Conservation (phyloP, 1,284 basidiomycete genomes). For the Taiwanofungus camphoratus region DNA sequence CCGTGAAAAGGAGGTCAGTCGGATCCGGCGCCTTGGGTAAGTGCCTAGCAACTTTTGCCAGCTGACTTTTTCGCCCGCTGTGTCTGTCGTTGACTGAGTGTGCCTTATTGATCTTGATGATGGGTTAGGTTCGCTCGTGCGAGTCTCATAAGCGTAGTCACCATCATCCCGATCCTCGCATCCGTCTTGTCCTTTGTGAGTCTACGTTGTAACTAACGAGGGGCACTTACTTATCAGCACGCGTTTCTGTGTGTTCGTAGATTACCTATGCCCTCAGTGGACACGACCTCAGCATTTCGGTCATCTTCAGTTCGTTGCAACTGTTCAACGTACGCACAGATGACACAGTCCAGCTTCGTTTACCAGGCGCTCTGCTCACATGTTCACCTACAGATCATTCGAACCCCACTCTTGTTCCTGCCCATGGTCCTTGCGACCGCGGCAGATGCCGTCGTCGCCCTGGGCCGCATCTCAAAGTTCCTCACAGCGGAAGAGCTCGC, state of each 20-base stretch:
- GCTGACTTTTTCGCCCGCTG: no score
- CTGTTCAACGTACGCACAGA: conserved; percentile 71
- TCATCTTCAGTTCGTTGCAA: conserved; percentile 71
- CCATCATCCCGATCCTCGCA: conserved; percentile 61
- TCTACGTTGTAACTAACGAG: conserved; percentile 2
- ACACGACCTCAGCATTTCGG: conserved; percentile 60
- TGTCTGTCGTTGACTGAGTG: not conserved
- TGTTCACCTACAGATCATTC: conserved; percentile 41
- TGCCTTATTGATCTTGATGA: conserved; percentile 7
- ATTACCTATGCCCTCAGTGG: conserved; percentile 67
- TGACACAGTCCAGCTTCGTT: no score
- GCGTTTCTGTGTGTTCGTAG: conserved; percentile 25
- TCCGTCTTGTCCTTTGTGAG: conserved; percentile 68
- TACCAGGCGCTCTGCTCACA: not conserved
- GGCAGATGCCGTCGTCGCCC: conserved; percentile 59
- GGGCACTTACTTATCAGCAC: not conserved
- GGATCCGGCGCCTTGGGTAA: conserved; percentile 45
- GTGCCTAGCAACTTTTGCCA: conserved; percentile 23
- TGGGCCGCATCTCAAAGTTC: conserved; percentile 53
- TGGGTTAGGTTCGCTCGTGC: conserved; percentile 44
- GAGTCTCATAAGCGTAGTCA: conserved; percentile 48
- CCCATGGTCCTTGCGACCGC: conserved; percentile 45
- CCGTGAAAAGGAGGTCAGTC: conserved; percentile 46
- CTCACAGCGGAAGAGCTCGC: conserved; percentile 33
- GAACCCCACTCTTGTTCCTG: conserved; percentile 45